A percentile compares a stretch with the other conserved stretches of the same genome.
Evolutionary conservation across 352 stramenopile genomes (phyloP).

Genomic region (Pilasporangium apinafurcum): DNA sequence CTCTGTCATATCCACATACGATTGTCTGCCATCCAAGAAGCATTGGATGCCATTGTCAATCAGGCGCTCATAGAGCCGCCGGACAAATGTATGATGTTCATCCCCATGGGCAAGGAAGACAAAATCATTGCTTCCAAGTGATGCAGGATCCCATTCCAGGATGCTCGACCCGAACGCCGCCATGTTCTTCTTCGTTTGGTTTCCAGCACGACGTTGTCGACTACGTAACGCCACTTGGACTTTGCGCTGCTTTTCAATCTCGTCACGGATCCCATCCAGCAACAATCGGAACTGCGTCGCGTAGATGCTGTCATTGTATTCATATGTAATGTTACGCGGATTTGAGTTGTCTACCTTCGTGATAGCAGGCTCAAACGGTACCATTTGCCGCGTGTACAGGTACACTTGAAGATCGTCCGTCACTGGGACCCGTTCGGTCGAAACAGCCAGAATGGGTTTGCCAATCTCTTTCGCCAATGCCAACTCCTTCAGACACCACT

Average conservation of each 20-base stretch:
- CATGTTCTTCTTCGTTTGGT: constrained; percentile 16
- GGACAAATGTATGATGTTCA: constrained; percentile 53
- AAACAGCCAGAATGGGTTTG: constrained; percentile 65
- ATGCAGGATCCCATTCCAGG: constrained; percentile 26
- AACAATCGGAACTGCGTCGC: constrained; percentile 50
- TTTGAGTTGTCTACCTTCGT: constrained; percentile 44
- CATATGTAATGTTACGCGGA: constrained; percentile 53
- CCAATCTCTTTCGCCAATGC: constrained; percentile 62
- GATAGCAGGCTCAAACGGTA: constrained; percentile 73
- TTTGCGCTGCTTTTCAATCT: constrained; percentile 68
- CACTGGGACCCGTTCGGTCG: constrained; percentile 42
- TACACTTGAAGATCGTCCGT: constrained; percentile 81
- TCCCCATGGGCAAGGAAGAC: constrained; percentile 73
- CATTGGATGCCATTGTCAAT: constrained; percentile 43
- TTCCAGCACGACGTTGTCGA: constrained; percentile 16
- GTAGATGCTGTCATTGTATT: constrained; percentile 59
- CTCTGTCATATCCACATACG: constrained; percentile 43
- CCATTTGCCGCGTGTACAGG: constrained; percentile 79
- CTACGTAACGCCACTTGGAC: constrained; percentile 27
- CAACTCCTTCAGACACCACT: too few relatives aligned
- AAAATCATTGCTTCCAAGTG: constrained; percentile 33
- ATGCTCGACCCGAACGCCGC: constrained; percentile 14
- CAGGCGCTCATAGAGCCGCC: constrained; percentile 52
- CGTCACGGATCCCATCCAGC: constrained; percentile 66
- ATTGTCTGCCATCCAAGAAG: constrained; percentile 42